Evolutionary conservation across 768 basidiomycete species (phyloP).

Genomic region (Lentinula sp.): DNA sequence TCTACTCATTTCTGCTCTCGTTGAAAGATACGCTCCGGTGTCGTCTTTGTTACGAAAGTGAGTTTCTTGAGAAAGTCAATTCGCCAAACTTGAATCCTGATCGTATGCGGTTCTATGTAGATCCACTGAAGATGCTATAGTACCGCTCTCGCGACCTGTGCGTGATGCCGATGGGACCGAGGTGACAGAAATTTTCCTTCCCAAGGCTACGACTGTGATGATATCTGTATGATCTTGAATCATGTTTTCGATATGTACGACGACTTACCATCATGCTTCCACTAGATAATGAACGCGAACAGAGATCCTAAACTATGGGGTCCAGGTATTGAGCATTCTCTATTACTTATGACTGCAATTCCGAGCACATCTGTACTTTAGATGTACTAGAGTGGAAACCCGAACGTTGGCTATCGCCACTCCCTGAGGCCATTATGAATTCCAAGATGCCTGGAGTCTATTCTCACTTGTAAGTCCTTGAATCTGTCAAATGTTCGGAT

Average conservation of each 20-base stretch:
- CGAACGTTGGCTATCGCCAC: slow-evolving; percentile 38
- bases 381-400: slow-evolving; percentile 48
- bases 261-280: background rate
- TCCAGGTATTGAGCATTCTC: background rate
- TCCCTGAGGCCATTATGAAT: slow-evolving; percentile 28
- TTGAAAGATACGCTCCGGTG: slow-evolving; percentile 13
- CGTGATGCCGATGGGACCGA: slow-evolving; percentile 27
- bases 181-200: slow-evolving; percentile 30
- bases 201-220: slow-evolving; percentile 30
- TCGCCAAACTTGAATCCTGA: background rate
- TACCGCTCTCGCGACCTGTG: slow-evolving; percentile 37
- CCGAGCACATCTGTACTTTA: background rate
- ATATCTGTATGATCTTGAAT: slow-evolving; percentile 17
- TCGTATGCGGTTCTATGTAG: slow-evolving; percentile 16
- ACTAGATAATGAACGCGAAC: slow-evolving; percentile 26
- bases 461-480: slow-evolving; percentile 29
- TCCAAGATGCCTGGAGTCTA: slow-evolving; percentile 40
- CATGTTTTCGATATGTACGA: background rate
- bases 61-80: slow-evolving; percentile 3
- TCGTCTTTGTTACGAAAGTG: slow-evolving; percentile 14
- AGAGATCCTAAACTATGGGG: slow-evolving; percentile 40
- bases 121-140: slow-evolving; percentile 25
- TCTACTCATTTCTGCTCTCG: background rate
- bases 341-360: no score
- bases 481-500: background rate